phyloP scores from a whole-genome alignment of 2,329 filamentous ascomycete species.

The Catunica adiposa region DNA sequence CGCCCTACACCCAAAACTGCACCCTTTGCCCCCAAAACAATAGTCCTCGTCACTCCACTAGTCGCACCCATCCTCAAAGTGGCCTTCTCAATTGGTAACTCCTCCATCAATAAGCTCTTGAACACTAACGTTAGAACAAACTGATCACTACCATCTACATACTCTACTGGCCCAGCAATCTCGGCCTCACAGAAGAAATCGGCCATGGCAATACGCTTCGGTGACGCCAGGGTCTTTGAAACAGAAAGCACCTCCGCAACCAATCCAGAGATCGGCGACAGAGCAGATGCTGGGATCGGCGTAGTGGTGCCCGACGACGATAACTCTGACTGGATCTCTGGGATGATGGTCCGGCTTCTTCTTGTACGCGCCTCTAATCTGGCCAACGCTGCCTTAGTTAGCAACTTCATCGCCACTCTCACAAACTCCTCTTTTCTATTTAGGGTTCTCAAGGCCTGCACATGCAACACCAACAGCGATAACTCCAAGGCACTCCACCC shows the following conservation, averaged over 20 bases:
- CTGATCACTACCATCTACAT: conserved; percentile 26
- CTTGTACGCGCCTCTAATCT: conserved; percentile 18
- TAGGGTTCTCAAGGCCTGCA: conserved; percentile 62
- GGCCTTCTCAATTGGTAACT: conserved; percentile 8
- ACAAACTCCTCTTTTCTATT: conserved; percentile 65
- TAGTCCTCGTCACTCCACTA: conserved; percentile 6
- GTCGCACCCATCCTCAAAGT: conserved; percentile 7
- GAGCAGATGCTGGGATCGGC: conserved; percentile 16
- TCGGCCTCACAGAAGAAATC: conserved; percentile 58
- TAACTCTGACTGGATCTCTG: not conserved
- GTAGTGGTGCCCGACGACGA: not conserved
- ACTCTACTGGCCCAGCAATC: conserved; percentile 50
- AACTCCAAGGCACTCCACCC: conserved; percentile 69
- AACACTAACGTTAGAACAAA: conserved; percentile 17
- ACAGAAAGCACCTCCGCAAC: conserved; percentile 31
- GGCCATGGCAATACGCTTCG: conserved; percentile 50
- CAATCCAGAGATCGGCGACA: conserved; percentile 29
- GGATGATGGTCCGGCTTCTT: conserved; percentile 13
- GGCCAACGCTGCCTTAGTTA: conserved; percentile 42
- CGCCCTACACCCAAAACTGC: conserved; percentile 33
- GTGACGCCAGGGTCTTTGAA: conserved; percentile 31
- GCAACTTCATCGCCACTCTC: conserved; percentile 54
- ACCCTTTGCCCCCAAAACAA: conserved; percentile 15
- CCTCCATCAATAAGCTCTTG: conserved; percentile 10
- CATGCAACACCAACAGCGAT: conserved; percentile 73